Evolutionary conservation across 352 stramenopile species (phyloP), one percentile per base, ranked within the genome.

Genomic region (Phytophthora fragariaefolia): DNA sequence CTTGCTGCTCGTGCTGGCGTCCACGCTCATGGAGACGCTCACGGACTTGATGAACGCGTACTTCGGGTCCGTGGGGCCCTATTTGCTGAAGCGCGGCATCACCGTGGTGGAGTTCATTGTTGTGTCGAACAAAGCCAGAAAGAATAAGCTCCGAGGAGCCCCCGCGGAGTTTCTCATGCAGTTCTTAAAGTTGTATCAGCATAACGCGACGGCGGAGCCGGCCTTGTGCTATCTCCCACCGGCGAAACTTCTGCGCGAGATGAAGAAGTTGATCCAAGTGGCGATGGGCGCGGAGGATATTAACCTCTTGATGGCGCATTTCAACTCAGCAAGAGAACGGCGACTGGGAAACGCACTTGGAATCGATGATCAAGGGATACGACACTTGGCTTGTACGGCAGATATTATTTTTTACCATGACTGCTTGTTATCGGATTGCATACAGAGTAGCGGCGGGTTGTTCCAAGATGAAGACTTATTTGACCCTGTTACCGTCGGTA

Each of bases 361-460:
- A 22, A 76, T 85, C 7, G 80, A 89, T 26, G 66, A 86, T 34
- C 73, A 70, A 36, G 71, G 75, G 20, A 58, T 78, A 51, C 71
- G 70, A 13, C 71, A 84, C 55, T 79, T 89, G 28, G 59, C 67
- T n/a, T 88, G 80, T 49, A 63, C 62, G 17, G 80, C 82, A 26
- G 82, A 91, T 15, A 73, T 88, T 4, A 71, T 87, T 7, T 80
- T 77, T 27, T 76, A 84, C n/a, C 79, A 91, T 23, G 82, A 91
- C 38, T 63, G 53, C 24, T 69, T 89, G n/a, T 66, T 86, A 12
- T 66, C 71, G 3, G 56, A 80, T 10, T 46, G 30, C 18, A 69
- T 68, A 20, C 62, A 73, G 22, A 58, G 18, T 15, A 62, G 22
- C n/a, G 38, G 20, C 7, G 53, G 48, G 9, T 15, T 59, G 20